Percentiles rank a stretch among this genome's conserved stretches.
Evolutionary conservation across 2,329 filamentous ascomycete genomes (phyloP).

Genomic region (Diaporthe aspalathi): DNA sequence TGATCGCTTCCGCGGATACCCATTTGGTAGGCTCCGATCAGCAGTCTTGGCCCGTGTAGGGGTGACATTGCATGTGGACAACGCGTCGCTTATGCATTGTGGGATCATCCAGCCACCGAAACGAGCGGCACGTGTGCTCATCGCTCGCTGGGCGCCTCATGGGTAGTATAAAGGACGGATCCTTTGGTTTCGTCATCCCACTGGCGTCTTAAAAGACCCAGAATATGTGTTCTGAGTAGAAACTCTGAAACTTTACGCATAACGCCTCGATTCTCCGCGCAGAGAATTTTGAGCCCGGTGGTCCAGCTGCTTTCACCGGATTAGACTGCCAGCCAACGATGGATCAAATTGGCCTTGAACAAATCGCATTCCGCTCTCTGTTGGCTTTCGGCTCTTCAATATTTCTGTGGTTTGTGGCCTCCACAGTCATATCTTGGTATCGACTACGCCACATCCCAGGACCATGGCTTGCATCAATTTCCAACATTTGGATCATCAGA

Average conservation of each 20-base stretch:
- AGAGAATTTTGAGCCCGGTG: no score
- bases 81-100: background rate
- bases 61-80: conserved; percentile 5
- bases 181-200: no score
- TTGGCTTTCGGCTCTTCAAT: background rate
- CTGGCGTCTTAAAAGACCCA: background rate
- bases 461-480: conserved; percentile 47
- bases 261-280: background rate
- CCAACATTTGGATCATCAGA: conserved; percentile 48
- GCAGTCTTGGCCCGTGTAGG: background rate
- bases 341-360: background rate
- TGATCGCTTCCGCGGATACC: background rate
- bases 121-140: background rate
- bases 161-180: background rate
- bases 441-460: conserved; percentile 45
- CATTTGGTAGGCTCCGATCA: conserved; percentile 4
- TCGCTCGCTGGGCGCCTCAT: background rate
- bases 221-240: background rate
- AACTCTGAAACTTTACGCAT: background rate
- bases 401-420: conserved; percentile 37
- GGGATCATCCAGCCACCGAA: background rate
- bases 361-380: background rate
- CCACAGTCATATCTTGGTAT: conserved; percentile 33
- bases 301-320: background rate
- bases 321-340: background rate